Evolutionary conservation across 163 green algal species (phyloP).

Genomic region (Volvox carteri): DNA sequence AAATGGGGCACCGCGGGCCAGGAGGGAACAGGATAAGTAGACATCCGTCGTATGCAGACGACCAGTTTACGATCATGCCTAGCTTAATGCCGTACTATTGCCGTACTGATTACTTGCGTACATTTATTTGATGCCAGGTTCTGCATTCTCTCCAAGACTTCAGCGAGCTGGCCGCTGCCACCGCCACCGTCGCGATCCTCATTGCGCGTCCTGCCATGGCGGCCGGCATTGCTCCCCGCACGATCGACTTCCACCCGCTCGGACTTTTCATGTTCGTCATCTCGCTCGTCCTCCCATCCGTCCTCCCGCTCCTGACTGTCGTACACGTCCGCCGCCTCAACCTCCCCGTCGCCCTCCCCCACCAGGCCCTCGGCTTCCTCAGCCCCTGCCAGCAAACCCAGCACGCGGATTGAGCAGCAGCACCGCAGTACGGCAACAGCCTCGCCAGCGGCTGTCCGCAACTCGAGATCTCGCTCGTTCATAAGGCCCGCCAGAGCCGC

Average conservation of each 20-base stretch:
- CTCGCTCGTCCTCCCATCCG: not conserved
- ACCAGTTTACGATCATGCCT: too few species aligned
- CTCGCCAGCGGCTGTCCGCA: slow-evolving; percentile 77
- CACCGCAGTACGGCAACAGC: slow-evolving; percentile 64
- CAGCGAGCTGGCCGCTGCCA: slow-evolving; percentile 72
- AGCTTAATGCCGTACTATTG: too few species aligned
- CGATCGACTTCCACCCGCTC: too few species aligned
- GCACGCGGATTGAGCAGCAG: slow-evolving; percentile 49
- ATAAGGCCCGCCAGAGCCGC: slow-evolving; percentile 64
- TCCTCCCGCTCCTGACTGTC: not conserved
- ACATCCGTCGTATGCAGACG: too few species aligned
- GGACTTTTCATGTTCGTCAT: not conserved
- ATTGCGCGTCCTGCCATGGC: not conserved
- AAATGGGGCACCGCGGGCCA: too few species aligned
- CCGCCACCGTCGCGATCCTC: not conserved
- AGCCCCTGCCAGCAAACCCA: slow-evolving; percentile 61
- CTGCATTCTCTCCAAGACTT: slow-evolving; percentile 78
- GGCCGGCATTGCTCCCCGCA: not conserved
- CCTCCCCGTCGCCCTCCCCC: slow-evolving; percentile 47
- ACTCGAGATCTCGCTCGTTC: slow-evolving; percentile 58
- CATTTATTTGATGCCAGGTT: slow-evolving; percentile 81
- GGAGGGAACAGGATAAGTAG: too few species aligned
- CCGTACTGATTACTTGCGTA: too few species aligned
- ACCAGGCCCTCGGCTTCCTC: slow-evolving; percentile 45
- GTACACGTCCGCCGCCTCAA: not conserved